These are phyloP conservation scores for Golubevia sp. DNA, from an alignment of 1,284 basidiomycete genomes.

Conservation along the genomic window DNA sequence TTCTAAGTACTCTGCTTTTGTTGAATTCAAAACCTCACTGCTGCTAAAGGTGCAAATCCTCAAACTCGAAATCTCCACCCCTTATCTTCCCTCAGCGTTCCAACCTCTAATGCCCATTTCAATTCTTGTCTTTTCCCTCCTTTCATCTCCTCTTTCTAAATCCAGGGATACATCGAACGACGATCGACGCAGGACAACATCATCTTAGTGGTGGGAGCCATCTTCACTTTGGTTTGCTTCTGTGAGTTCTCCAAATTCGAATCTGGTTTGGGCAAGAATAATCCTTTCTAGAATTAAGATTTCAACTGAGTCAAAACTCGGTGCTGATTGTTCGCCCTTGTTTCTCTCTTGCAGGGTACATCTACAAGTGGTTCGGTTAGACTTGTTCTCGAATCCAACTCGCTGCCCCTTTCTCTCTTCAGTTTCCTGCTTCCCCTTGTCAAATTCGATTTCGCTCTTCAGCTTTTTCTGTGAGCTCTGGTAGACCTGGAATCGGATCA, in stretches of 20 bases:
- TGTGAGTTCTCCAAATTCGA: slow-evolving; percentile 19
- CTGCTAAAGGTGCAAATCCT: too few relatives aligned
- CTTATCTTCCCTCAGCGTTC: too few relatives aligned
- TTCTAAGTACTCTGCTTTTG: background rate
- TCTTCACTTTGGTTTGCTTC: slow-evolving; percentile 54
- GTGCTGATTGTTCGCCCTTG: background rate
- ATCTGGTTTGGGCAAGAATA: background rate
- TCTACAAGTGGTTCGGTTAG: slow-evolving; percentile 52
- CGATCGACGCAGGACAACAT: slow-evolving; percentile 56
- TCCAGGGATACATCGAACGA: slow-evolving; percentile 50
- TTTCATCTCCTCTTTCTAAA: slow-evolving; percentile 1
- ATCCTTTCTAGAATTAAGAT: background rate
- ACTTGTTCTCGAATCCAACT: too few relatives aligned
- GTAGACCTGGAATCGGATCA: too few relatives aligned
- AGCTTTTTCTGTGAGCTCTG: too few relatives aligned
- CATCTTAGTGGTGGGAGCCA: slow-evolving; percentile 49
- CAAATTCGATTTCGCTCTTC: too few relatives aligned
- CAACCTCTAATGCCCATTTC: too few relatives aligned
- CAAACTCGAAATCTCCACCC: too few relatives aligned
- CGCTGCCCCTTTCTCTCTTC: too few relatives aligned
- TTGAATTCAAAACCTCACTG: too few relatives aligned
- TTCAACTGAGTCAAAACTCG: background rate
- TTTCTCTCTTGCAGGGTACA: slow-evolving; percentile 25
- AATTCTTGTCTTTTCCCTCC: too few relatives aligned
- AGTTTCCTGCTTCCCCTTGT: too few relatives aligned